Evolutionary conservation across 2,329 filamentous ascomycete genomes (phyloP).

Genomic region (Fusarium subtropicale): DNA sequence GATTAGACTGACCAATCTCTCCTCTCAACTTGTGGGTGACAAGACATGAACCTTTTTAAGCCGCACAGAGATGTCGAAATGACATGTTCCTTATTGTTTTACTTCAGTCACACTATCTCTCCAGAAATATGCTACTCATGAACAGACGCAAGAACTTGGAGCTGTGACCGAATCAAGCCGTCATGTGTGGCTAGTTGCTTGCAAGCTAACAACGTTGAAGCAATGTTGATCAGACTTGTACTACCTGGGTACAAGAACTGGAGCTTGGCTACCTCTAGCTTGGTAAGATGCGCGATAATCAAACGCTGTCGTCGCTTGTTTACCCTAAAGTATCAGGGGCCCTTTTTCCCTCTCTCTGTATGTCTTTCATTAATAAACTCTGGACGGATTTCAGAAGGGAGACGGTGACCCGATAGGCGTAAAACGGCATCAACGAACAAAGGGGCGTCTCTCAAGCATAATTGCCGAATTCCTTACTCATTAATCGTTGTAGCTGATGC

Average conservation of each 20-base stretch:
- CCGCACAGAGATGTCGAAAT: background rate
- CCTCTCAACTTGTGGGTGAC: background rate
- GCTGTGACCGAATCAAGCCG: background rate
- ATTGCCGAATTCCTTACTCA: background rate
- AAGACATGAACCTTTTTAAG: background rate
- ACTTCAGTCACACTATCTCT: background rate
- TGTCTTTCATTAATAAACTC: background rate
- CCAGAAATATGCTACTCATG: background rate
- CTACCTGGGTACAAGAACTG: background rate
- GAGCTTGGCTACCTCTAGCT: background rate
- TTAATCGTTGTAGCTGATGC: background rate
- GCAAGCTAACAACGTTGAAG: background rate
- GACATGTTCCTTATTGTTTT: background rate
- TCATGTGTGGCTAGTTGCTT: background rate
- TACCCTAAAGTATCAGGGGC: background rate
- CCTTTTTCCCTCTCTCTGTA: background rate
- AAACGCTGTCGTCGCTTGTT: background rate
- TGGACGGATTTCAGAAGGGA: background rate
- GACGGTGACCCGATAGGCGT: too few relatives aligned
- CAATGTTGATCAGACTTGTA: background rate
- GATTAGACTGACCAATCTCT: slow-evolving; percentile 5
- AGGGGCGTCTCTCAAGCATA: too few relatives aligned
- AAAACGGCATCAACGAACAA: too few relatives aligned
- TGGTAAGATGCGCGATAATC: background rate
- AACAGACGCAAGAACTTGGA: background rate